Base-by-base conservation (phyloP, 257 asterid species). In the Nicotiana sylvestris region DNA sequence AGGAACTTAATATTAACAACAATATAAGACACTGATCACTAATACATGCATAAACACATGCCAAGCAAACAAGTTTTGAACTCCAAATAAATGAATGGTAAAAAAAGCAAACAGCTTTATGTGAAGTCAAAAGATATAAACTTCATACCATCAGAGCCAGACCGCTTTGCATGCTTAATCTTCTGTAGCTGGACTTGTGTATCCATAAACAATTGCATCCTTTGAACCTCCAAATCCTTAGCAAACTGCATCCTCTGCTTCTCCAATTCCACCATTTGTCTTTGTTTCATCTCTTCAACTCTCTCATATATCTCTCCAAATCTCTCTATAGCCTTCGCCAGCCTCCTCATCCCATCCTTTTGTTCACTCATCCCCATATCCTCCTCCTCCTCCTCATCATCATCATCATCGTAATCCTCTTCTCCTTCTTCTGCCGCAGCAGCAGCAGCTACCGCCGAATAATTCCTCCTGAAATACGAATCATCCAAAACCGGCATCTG, bases 151-250 rank as follows among this genome's bases (percentile, higher is more conserved):
- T 90, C 93, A 9, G 90, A 88, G 66, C 91, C 91, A 16, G 92
- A 84, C 33, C 90, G 88, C 68, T 86, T 92, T 33, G 90, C 82
- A 79, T 85, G 91, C 86, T 91, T 91, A 62, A 91, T 83, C 86
- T 89, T 92, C 88, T 91, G 90, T 2, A 93, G 87, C 88, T 91
- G 92, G 64, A 92, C 88, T 76, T 89, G 93, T 8, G 95, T 91
- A 82, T 92, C 98, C 95, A 90, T 90, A 82, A 91, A 90, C 88
- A 91, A 81, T 51, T 90, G 87, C 96, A 91, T 93, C 89, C 97
- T 93, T 89, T 93, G 97, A 72, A 93, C 95, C 89, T 95, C 98
- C 90, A 93, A 89, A 86, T 93, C 98, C 84, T 91, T 93, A 1
- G 93, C 89, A 85, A 95, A 89, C 85, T 91, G 93, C 94, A 95